These are phyloP conservation scores for Gynochthodes officinalis DNA, from an alignment of 257 asterid genomes.

Conservation along the genomic window DNA sequence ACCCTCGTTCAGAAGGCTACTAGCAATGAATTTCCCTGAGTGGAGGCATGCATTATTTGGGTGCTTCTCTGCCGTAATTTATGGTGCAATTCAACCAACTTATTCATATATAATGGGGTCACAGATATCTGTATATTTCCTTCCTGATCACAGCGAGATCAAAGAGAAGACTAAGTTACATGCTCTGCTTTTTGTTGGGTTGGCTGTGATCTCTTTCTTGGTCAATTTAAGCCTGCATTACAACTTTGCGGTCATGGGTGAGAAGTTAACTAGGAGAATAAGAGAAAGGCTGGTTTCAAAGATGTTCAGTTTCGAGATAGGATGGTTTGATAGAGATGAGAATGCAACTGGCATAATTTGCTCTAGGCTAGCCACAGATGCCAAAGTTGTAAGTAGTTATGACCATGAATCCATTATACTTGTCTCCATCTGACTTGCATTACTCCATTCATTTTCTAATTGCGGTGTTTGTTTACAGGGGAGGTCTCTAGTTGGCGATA, in stretches of 20 bases:
- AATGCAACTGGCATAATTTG: conserved; percentile 77
- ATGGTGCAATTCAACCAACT: conserved; percentile 77
- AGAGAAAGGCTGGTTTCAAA: conserved; percentile 75
- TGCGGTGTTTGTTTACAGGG: too few species aligned
- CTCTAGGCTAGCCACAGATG: conserved; percentile 85
- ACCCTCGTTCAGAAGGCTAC: conserved; percentile 63
- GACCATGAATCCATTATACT: too few species aligned
- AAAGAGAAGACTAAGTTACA: conserved; percentile 51
- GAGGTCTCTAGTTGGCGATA: conserved; percentile 80
- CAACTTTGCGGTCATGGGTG: conserved; percentile 91
- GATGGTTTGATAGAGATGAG: conserved; percentile 85
- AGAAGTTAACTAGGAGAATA: conserved; percentile 69
- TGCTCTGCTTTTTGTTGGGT: conserved; percentile 54
- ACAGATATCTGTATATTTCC: conserved; percentile 58
- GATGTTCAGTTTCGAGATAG: conserved; percentile 83
- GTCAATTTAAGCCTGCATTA: conserved; percentile 66
- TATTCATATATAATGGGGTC: conserved; percentile 78
- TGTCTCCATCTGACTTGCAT: not conserved
- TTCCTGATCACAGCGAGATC: conserved; percentile 48
- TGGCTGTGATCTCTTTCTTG: conserved; percentile 60
- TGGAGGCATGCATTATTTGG: conserved; percentile 76
- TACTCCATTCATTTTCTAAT: too few species aligned
- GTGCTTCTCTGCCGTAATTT: conserved; percentile 50
- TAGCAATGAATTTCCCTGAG: conserved; percentile 86
- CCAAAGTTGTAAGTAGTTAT: conserved; percentile 58